Base-by-base conservation (phyloP, 805 yeast genomes). In the Candida piceae region DNA sequence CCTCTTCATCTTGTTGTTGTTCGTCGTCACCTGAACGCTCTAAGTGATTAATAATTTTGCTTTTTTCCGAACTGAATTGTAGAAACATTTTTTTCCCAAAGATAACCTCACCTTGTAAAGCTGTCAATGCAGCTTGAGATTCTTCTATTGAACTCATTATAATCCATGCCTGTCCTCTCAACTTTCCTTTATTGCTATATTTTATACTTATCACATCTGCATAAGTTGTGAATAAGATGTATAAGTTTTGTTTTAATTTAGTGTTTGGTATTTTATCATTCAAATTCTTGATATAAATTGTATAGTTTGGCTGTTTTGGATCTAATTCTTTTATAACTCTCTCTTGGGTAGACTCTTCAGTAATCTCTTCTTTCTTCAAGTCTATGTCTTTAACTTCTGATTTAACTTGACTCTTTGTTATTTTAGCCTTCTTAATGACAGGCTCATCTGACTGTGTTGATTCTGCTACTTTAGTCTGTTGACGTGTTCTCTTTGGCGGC, bases 91-190 rank as follows among this genome's bases (percentile, higher is more conserved):
- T 59, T 45, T 76, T 78, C 1, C 74, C 80, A 46, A 82, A 79
- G 24, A 84, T 66, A 3, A 41, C 38, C 24, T 67, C 70, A 2
- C 65, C 64, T 32, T 79, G 70, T 10, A 77, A 50, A 5, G 70
- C 57, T 26, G 67, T 62, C 42, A 71, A 33, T 0, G 86, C 85
- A 32, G 63, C 34, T 10, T 68, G 62, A 0, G 88, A 79, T 29
- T 70, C 73, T 16, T 67, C 69, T 1, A 63, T 40, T 17, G 70
- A 67, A 23, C 71, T 65, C 45, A 78, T 67, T 1, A 73, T 62
- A 2, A 82, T 56, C 62, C 80, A 83, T 0, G 87, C 88, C 50
- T 80, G 86, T 0, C 87, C 88, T 38, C 84, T 63, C 45, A 68
- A 58, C 39, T 63, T 68, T 37, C 65, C 65, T 25, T 66, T 55